phyloP scores from a whole-genome alignment of 768 basidiomycete species.

The Naganishia friedmannii region DNA sequence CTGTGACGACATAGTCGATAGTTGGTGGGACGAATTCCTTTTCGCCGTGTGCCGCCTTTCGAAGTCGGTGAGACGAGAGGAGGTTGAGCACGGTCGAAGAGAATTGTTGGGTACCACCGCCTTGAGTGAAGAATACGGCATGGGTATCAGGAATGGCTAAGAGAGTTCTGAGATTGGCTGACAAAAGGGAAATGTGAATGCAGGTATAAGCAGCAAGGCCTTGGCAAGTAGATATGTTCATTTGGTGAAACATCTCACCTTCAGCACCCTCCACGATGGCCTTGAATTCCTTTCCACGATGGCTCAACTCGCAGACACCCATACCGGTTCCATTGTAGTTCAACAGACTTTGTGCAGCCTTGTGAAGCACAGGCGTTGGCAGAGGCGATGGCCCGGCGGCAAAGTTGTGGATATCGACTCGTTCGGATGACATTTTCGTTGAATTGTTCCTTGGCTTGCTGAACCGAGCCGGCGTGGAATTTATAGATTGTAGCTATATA shows the following conservation, averaged over 20 bases:
- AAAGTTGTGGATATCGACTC: slow-evolving; percentile 70
- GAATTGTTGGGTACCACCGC: slow-evolving; percentile 89
- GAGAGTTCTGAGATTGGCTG: slow-evolving; percentile 68
- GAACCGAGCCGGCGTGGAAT: not conserved
- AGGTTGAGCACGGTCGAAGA: slow-evolving; percentile 88
- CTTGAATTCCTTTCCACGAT: slow-evolving; percentile 85
- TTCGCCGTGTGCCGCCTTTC: slow-evolving; percentile 57
- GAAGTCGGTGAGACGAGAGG: slow-evolving; percentile 75
- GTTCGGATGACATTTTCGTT: slow-evolving; percentile 21
- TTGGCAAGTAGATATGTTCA: not conserved
- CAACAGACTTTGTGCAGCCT: slow-evolving; percentile 78
- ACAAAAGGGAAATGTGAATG: slow-evolving; percentile 34
- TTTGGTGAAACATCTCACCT: slow-evolving; percentile 36
- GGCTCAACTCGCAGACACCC: slow-evolving; percentile 92
- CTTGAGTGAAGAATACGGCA: slow-evolving; percentile 85
- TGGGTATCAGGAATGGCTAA: slow-evolving; percentile 80
- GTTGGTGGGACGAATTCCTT: slow-evolving; percentile 51
- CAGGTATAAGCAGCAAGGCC: not conserved
- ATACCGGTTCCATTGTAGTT: slow-evolving; percentile 89
- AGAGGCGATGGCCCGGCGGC: slow-evolving; percentile 91
- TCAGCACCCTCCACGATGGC: slow-evolving; percentile 60
- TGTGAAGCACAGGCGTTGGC: slow-evolving; percentile 76
- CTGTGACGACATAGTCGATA: slow-evolving; percentile 87
- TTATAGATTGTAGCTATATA: not conserved
- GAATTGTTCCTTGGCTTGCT: not conserved